Base-by-base conservation (phyloP, 2,329 filamentous ascomycete species). In the Cladosporium cucumerinum region DNA sequence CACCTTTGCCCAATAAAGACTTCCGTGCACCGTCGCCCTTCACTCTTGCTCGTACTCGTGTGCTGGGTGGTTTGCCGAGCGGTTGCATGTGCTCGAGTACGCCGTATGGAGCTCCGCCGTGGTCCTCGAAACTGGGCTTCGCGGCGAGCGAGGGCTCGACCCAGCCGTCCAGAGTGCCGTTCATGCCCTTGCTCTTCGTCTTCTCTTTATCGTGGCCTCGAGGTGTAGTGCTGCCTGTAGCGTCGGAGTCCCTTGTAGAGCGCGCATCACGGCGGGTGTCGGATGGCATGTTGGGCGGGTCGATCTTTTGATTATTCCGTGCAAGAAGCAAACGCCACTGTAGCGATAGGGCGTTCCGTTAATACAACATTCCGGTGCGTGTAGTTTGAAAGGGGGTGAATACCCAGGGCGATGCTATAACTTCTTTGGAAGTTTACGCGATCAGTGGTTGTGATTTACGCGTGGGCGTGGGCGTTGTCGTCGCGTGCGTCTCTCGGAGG, bases 71-170 rank as follows among this genome's bases (percentile, higher is more conserved):
- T 63, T 87, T 84, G 48, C 93, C 93, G 64, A 97, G 80, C 28
- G 93, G 89, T 61, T 88, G 88, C 93, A 96, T 96, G 72, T 89
- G 89, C 77, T 91, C 89, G 65, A 96, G 82, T 21, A 96, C 90
- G 68, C 91, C 91, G 76, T 87, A 86, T 57, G 89, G 84, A 72
- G 89, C 82, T 70, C 95, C 84, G 52, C 90, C 90, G 75, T 85
- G 82, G 70, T 96, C 92, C 80, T 91, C 87, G 74, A 89, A 96
- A 75, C 90, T 94, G 12, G 93, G 83, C 55, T 80, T 80, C 55
- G 82, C 81, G 65, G 83, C 81, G 55, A 85, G 72, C 43, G 82
- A 76, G 57, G 87, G 87, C 76, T 89, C 87, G 48, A 81, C 76
- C 86, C 74, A 77, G 51, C 69, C 66, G 64, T 73, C 72, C 71